Base-by-base conservation (phyloP, 768 basidiomycete genomes). In the Astraeus odoratus region DNA sequence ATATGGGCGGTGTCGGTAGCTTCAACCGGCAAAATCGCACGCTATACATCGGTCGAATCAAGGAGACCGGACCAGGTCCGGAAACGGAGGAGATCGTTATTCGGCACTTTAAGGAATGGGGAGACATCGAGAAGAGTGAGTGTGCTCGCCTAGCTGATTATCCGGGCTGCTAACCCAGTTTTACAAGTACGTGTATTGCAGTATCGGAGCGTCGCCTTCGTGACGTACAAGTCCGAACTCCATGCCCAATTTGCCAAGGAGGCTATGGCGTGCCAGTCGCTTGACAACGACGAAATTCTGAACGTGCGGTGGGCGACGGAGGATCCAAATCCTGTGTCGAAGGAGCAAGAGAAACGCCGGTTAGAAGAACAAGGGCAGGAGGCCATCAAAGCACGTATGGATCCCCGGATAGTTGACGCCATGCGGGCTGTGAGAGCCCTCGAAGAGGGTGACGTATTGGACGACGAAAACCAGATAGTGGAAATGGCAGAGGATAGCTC, bases 291-390 rank as follows among this genome's bases (percentile, higher is more conserved):
- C 61, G 96, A 99, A 59, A 93, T 97, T 49, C 76, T 98, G 49
- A 99, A 99, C 65, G 93, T 98, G 42, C 84, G 95, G 39, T 99
- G 96, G 96, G 96, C 96, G 27, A 98, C 95, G 0, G 95, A 96
- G 60, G 96, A 99, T 62, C 96, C 96, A 1, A 99, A 99, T 61
- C 96, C 95, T 1, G 80, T 80, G 0, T 81, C 86, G 51, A 94
- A 93, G 56, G 81, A 86, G 7, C 77, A 79, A 0, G 96, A 98
- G 65, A 86, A 92, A 57, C 73, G 77, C 8, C 73, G 93, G 10
- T 61, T 99, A 23, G 86, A 92, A 59, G 82, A 86, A 2, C 72
- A 83, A 54, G 96, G 96, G 0, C 81, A 86, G 52, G 81, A 88
- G 48, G 93, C 88, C 3, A 94, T 99, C 58, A 76, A 78, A 31